These are phyloP conservation scores for Penicillium sp. DNA, from an alignment of 2,329 filamentous ascomycete species.

Conservation along the genomic window DNA sequence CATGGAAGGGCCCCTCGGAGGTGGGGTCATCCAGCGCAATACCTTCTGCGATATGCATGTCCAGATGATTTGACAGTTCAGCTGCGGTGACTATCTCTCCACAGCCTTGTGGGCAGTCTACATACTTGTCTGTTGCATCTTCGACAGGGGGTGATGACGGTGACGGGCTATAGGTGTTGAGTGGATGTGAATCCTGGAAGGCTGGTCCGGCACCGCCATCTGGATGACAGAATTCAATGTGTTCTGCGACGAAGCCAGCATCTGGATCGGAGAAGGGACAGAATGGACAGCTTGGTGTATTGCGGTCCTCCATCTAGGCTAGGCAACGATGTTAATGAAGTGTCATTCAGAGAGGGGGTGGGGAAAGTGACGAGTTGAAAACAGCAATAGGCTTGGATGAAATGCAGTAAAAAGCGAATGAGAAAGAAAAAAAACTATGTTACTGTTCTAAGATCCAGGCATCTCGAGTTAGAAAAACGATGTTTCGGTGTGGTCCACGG, in stretches of 20 bases:
- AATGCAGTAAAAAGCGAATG: not conserved
- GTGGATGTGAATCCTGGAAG: slow-evolving; percentile 14
- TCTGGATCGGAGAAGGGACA: slow-evolving; percentile 42
- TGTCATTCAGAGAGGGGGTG: not conserved
- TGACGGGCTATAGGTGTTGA: slow-evolving; percentile 1
- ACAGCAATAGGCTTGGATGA: not conserved
- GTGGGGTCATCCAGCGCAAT: slow-evolving; percentile 39
- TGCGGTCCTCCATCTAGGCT: slow-evolving; percentile 18
- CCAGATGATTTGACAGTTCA: slow-evolving; percentile 56
- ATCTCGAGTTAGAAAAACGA: not conserved
- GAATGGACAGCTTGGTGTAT: slow-evolving; percentile 39
- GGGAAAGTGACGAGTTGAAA: not conserved
- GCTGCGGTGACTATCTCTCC: slow-evolving; percentile 51
- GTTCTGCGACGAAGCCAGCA: slow-evolving; percentile 38
- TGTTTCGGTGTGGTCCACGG: not conserved
- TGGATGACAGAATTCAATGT: slow-evolving; percentile 44
- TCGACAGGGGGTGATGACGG: slow-evolving; percentile 7
- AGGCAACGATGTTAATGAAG: not conserved
- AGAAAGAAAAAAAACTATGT: not conserved
- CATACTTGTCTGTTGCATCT: slow-evolving; percentile 36
- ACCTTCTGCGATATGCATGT: slow-evolving; percentile 53
- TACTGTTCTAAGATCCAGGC: not conserved
- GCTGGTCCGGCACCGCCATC: slow-evolving; percentile 32
- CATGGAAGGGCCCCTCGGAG: slow-evolving; percentile 1
- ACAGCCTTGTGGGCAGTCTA: slow-evolving; percentile 56